Evolutionary conservation across 345 rosid genomes (phyloP).

Genomic region (Hibiscus mutabilis): DNA sequence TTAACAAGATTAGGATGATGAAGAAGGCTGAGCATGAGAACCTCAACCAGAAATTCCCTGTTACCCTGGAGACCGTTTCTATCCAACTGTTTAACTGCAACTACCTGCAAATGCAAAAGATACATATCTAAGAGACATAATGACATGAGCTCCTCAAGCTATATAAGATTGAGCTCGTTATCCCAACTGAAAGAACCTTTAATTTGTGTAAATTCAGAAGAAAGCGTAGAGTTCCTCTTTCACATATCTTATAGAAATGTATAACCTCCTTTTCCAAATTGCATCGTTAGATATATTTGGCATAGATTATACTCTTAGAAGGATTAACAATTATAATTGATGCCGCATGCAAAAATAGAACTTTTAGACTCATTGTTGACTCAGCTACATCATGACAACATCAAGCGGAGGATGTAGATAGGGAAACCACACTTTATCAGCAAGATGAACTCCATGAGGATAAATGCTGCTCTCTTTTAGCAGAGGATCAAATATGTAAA

Average conservation of each 20-base stretch:
- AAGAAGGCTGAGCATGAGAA: slow-evolving; percentile 97
- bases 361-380: slow-evolving; percentile 1
- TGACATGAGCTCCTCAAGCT: not conserved
- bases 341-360: not conserved
- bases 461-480: not conserved
- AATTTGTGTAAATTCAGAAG: not conserved
- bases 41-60: slow-evolving; percentile 96
- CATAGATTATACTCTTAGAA: not conserved
- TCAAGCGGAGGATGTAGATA: not conserved
- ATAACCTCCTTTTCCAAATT: not conserved
- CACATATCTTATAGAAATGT: not conserved
- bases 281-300: not conserved
- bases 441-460: not conserved
- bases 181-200: not conserved
- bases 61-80: slow-evolving; percentile 98
- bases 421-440: not conserved
- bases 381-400: not conserved
- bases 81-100: slow-evolving; percentile 95
- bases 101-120: slow-evolving; percentile 43
- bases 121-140: not conserved
- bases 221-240: not conserved
- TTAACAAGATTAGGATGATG: slow-evolving; percentile 94
- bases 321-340: not conserved
- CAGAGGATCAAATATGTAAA: not conserved
- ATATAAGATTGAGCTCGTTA: not conserved